Evolutionary conservation across 2,329 filamentous ascomycete genomes (phyloP).

Genomic region (Neurospora sp.): DNA sequence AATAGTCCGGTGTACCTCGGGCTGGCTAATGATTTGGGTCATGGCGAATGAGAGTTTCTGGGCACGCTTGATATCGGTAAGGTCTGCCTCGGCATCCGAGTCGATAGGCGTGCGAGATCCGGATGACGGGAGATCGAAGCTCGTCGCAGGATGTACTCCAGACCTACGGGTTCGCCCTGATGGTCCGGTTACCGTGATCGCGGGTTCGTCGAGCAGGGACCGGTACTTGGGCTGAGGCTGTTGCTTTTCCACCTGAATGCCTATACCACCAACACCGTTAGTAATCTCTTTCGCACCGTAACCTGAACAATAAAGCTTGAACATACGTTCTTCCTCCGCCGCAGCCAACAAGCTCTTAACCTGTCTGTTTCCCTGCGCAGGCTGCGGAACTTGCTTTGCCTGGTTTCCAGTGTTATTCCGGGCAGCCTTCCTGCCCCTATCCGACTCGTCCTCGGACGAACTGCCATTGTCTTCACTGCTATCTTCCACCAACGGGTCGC

Average conservation of each 20-base stretch:
- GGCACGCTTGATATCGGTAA: conserved; percentile 76
- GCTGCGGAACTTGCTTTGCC: conserved; percentile 24
- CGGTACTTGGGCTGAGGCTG: conserved; percentile 45
- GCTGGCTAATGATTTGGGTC: conserved; percentile 67
- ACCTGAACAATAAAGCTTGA: too few relatives aligned
- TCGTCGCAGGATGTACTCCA: conserved; percentile 70
- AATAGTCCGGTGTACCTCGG: conserved; percentile 69
- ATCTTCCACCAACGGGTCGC: conserved; percentile 53
- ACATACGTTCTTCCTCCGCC: conserved; percentile 69
- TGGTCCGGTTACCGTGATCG: conserved; percentile 54
- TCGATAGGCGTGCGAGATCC: conserved; percentile 51
- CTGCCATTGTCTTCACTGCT: conserved; percentile 53
- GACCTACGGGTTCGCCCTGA: conserved; percentile 45
- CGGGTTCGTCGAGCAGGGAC: conserved; percentile 55
- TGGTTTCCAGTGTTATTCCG: conserved; percentile 32
- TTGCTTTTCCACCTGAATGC: conserved; percentile 41
- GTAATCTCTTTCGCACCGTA: conserved; percentile 6
- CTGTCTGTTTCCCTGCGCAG: conserved; percentile 28
- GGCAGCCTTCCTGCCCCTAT: conserved; percentile 48
- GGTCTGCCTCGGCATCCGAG: conserved; percentile 77
- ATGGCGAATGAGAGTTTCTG: conserved; percentile 75
- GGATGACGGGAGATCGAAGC: conserved; percentile 58
- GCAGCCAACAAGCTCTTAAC: conserved; percentile 58
- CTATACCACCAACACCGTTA: conserved; percentile 24
- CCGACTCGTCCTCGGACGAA: conserved; percentile 52